Percentiles rank a stretch among this genome's conserved stretches.
Conservation (phyloP, 345 rosid species). For the Lepidium sativum region DNA sequence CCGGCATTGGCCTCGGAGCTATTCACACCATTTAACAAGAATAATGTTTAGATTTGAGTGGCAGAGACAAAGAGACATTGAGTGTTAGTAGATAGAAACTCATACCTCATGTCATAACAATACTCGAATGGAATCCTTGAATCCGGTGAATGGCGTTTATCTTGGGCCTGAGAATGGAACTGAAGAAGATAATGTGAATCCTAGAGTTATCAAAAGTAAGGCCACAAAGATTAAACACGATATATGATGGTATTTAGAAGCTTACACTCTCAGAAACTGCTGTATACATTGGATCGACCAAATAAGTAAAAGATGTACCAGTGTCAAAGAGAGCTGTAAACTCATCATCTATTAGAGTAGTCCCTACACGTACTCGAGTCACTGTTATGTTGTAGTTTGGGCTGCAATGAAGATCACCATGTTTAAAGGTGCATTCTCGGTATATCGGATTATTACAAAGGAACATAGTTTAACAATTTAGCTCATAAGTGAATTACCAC, state of each 20-base stretch:
- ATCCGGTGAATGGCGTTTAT: conserved; percentile 52
- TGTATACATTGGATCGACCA: conserved; percentile 53
- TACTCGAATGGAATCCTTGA: conserved; percentile 69
- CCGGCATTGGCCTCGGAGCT: conserved; percentile 59
- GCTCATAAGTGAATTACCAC: conserved; percentile 42
- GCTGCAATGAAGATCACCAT: conserved; percentile 33
- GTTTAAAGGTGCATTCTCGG: background rate
- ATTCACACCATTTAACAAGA: conserved; percentile 16
- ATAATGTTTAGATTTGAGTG: conserved; percentile 1
- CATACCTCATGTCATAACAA: conserved; percentile 76
- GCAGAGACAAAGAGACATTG: background rate
- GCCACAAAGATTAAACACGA: background rate
- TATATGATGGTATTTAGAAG: conserved; percentile 9
- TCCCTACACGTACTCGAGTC: conserved; percentile 62
- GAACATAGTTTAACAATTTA: background rate
- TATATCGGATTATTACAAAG: background rate
- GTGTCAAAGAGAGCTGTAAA: conserved; percentile 70
- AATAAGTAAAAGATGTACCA: conserved; percentile 81
- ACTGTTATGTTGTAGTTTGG: conserved; percentile 60
- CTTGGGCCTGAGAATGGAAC: conserved; percentile 69
- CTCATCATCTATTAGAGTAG: conserved; percentile 39
- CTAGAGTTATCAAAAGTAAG: background rate
- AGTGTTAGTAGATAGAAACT: background rate
- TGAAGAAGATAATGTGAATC: conserved; percentile 25
- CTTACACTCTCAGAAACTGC: conserved; percentile 53